Base-by-base conservation (phyloP, 495 filamentous ascomycete genomes). In the Aspergillus saccharolyticus region DNA sequence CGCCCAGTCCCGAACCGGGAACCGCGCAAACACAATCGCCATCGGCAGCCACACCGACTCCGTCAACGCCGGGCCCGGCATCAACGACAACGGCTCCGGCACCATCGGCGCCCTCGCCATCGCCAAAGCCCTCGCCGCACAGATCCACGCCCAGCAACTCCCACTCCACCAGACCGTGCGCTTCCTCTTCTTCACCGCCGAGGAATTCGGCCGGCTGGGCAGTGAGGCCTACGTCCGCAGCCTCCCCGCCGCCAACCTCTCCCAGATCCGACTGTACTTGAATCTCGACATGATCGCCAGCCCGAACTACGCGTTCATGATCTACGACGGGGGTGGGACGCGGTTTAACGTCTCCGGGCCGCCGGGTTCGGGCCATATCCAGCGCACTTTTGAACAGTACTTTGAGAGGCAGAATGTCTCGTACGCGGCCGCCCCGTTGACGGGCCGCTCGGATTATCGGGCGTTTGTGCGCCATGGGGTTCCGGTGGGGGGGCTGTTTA, bases 261-360 rank as follows among this genome's bases (percentile, higher is more conserved):
- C 69, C 33, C 83, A 84, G 63, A 80, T 90, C 58, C 68, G 78
- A 1, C 78, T 87, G 3, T 88, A 89, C 63, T 83, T 90, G 62
- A 88, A 90, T 74, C 87, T 88, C 60, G 87, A 90, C 70, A 90
- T 90, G 87, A 86, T 89, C 56, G 87, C 86, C 44, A 82, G 77
- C 16, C 87, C 87, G 45, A 89, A 90, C 75, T 89, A 82, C 63
- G 74, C 80, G 16, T 78, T 83, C 63, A 81, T 79, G 64, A 78
- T 89, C 67, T 89, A 88, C 66, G 88, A 90, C 66, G 87, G 87
- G 44, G 84, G 88, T 59, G 87, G 87, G 44, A 71, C 65, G 48
- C 64, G 78, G 17, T 89, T 83, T 73, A 84, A 84, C 72, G 55
- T 76, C 22, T 78, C 77, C 14, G 87, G 85, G 9, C 86, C 88